These are phyloP conservation scores for Suillus spraguei DNA, from an alignment of 768 basidiomycete genomes.

Conservation along the genomic window DNA sequence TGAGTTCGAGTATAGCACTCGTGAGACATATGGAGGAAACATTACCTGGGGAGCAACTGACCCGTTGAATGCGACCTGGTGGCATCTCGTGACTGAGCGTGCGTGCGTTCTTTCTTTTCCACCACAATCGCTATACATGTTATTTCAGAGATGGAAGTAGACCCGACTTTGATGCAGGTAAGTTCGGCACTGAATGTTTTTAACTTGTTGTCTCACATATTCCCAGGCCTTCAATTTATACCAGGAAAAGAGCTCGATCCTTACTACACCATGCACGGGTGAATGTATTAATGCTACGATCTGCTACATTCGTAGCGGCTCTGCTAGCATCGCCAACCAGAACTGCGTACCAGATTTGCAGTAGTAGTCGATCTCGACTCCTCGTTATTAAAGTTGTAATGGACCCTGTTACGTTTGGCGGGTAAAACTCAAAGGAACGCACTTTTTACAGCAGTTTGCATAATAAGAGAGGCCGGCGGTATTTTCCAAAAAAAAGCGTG, in stretches of 20 bases:
- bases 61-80: conserved; percentile 82
- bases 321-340: conserved; percentile 56
- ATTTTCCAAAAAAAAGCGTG: too few species aligned
- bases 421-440: too few species aligned
- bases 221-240: conserved; percentile 63
- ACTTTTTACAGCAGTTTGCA: too few species aligned
- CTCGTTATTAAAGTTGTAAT: background rate
- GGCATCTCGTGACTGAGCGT: conserved; percentile 81
- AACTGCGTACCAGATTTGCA: conserved; percentile 68
- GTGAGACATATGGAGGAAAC: conserved; percentile 62
- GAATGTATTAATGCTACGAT: conserved; percentile 68
- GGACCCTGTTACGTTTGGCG: background rate
- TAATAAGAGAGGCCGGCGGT: too few species aligned
- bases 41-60: conserved; percentile 61
- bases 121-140: conserved; percentile 7
- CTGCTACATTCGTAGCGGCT: conserved; percentile 79
- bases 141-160: conserved; percentile 54
- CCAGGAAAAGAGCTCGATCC: conserved; percentile 70
- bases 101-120: conserved; percentile 20
- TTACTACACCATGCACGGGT: conserved; percentile 55
- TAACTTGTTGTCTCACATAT: conserved; percentile 9
- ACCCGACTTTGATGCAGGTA: conserved; percentile 62
- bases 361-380: conserved; percentile 30
- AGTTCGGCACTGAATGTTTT: conserved; percentile 21
- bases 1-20: conserved; percentile 65